Base-by-base conservation (phyloP, 306 rosid genomes). In the Fragaria ananassa region DNA sequence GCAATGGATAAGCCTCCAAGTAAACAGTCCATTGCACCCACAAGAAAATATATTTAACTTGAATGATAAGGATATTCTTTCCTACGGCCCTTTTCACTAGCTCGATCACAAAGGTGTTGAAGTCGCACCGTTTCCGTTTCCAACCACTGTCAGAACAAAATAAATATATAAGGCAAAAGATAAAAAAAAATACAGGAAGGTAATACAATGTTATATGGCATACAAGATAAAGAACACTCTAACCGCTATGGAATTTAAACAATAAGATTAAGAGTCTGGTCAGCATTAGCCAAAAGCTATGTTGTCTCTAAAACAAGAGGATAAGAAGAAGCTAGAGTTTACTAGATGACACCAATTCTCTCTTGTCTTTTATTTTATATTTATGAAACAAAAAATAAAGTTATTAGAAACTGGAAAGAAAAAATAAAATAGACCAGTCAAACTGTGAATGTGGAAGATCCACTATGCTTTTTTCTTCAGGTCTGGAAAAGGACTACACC, bases 31-130 rank as follows among this genome's bases (percentile, higher is more conserved):
- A 47, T 47, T 10, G 44, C n/a, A 31, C 60, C 60, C 69, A 10
- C 29, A 73, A 61, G 41, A 15, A 70, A 44, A 58, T 9, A 27
- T 29, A 56, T 35, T 39, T 51, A 27, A 37, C 18, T 34, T 35
- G 34, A 29, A 25, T 57, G 35, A 80, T 78, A 91, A 96, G 99
- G 99, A 96, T 96, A 96, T 96, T 96, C 98, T 81, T 93, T 96
- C 77, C 93, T 82, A 21, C 89, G 93, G 54, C 99, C 99, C 76
- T 83, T 91, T 80, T 96, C 99, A 85, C 99, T 96, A 70, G 99
- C 99, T 87, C 99, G 94, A 83, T 96, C 99, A 77, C 99, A 91
- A 81, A 96, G 99, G 85, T 96, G 99, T 78, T 90, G 87, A 67
- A 96, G 90, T 84, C 99, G 88, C 60, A 93, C 87, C 37, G 78